Percentiles rank a stretch among this genome's conserved stretches.
phyloP scores from a whole-genome alignment of 106 monocot species.

The Dioscorea zingiberensis region DNA sequence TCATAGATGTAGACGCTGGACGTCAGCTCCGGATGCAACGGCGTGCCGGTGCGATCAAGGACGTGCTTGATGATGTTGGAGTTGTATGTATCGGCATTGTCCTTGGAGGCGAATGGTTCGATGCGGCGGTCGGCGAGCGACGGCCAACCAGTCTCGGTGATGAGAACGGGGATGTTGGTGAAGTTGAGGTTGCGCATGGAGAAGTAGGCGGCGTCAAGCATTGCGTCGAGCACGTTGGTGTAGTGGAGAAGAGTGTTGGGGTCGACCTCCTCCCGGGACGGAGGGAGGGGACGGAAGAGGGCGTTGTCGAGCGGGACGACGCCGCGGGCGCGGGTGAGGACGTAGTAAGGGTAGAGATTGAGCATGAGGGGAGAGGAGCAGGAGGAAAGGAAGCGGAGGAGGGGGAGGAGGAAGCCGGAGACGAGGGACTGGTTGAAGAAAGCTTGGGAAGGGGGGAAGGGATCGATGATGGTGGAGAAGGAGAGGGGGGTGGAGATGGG shows the following conservation, averaged over 20 bases:
- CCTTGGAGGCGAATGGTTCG: conserved; percentile 61
- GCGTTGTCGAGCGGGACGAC: conserved; percentile 78
- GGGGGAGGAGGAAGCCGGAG: conserved; percentile 44
- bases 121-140: conserved; percentile 40
- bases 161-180: conserved; percentile 44
- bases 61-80: conserved; percentile 83
- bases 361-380: conserved; percentile 63
- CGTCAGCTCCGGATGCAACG: conserved; percentile 56
- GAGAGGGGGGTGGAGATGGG: conserved; percentile 69
- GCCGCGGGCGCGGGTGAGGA: conserved; percentile 42
- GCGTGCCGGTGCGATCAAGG: conserved; percentile 62
- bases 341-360: conserved; percentile 89
- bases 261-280: conserved; percentile 71
- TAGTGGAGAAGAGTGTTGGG: conserved; percentile 94
- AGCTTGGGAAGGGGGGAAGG: conserved; percentile 86
- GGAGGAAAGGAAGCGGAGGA: conserved; percentile 47
- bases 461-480: conserved; percentile 56
- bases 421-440: conserved; percentile 76
- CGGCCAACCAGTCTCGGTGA: conserved; percentile 95
- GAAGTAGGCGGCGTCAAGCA: conserved; percentile 84
- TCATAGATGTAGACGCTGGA: conserved; percentile 80
- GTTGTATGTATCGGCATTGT: conserved; percentile 75
- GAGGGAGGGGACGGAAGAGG: conserved; percentile 70
- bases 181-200: conserved; percentile 66
- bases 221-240: conserved; percentile 85